These are phyloP conservation scores for Trichaptum fuscoviolaceum DNA, from an alignment of 768 basidiomycete species.

Conservation along the genomic window DNA sequence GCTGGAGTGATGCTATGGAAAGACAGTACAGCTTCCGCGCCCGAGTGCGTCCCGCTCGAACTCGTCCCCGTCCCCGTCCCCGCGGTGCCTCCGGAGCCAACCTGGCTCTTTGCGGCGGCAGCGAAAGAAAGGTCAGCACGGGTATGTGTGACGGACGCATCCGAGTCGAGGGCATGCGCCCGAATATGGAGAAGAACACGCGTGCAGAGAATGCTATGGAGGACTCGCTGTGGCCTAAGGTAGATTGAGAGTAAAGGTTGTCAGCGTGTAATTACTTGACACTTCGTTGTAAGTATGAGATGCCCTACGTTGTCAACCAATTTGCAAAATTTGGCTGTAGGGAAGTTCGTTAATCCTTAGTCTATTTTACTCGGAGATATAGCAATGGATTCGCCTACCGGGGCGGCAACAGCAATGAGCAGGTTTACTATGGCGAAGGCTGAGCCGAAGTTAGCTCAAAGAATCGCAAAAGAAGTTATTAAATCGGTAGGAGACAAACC, in stretches of 20 bases:
- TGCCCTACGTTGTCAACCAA: conserved; percentile 37
- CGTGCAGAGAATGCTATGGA: conserved; percentile 39
- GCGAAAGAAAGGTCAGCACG: conserved; percentile 1
- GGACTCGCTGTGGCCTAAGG: conserved; percentile 34
- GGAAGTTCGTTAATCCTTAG: not conserved
- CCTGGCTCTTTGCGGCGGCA: not conserved
- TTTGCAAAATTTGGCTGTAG: conserved; percentile 31
- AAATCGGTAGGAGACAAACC: conserved; percentile 19
- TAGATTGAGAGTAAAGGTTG: not conserved
- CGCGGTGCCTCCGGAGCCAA: not conserved
- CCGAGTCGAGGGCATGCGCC: not conserved
- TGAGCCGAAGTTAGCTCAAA: conserved; percentile 10
- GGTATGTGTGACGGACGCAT: not conserved
- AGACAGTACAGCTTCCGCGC: not conserved
- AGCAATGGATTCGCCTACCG: conserved; percentile 21
- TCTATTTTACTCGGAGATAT: not conserved
- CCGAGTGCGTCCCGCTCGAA: not conserved
- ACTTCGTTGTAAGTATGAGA: not conserved
- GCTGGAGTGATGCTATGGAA: not conserved
- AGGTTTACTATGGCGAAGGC: conserved; percentile 36
- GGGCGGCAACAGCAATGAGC: conserved; percentile 31
- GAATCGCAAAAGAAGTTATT: not conserved
- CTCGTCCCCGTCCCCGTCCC: not conserved
- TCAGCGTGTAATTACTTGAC: too few species aligned
- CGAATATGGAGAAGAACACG: conserved; percentile 37